Conservation (phyloP, 148 eudicot species). For the Spergularia bocconei region DNA sequence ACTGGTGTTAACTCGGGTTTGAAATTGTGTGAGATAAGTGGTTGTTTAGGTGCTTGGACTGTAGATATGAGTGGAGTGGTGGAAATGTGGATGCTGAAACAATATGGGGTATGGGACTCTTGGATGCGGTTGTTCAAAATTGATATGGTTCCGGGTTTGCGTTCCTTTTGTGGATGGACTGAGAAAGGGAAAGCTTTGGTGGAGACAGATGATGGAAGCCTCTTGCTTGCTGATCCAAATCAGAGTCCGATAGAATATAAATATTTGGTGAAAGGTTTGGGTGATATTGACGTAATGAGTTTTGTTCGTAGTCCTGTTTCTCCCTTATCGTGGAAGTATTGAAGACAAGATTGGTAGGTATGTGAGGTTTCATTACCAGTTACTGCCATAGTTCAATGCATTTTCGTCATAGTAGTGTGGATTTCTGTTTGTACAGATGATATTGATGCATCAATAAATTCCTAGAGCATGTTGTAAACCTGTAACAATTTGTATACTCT, state of each 20-base stretch:
- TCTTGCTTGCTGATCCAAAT: constrained; percentile 25
- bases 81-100: constrained; percentile 30
- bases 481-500: neutral
- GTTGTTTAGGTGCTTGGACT: constrained; percentile 29
- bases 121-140: constrained; percentile 26
- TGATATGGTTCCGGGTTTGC: constrained; percentile 18
- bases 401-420: neutral
- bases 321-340: constrained; percentile 15
- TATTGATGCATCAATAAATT: neutral
- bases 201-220: constrained; percentile 28
- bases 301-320: constrained; percentile 29
- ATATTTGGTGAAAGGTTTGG: constrained; percentile 23
- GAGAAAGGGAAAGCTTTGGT: constrained; percentile 29
- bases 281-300: constrained; percentile 28
- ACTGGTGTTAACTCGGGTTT: constrained; percentile 13
- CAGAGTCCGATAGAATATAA: constrained; percentile 14
- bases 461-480: constrained; percentile 2
- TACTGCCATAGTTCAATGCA: neutral
- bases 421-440: constrained; percentile 17
- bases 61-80: constrained; percentile 19
- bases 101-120: constrained; percentile 26
- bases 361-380: neutral
- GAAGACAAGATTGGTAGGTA: neutral
- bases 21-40: constrained; percentile 28
- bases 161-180: constrained; percentile 25